A percentile compares a stretch with the other conserved stretches of the same genome.
phyloP scores from a whole-genome alignment of 2,329 filamentous ascomycete genomes.

The Apiospora phragmitis region DNA sequence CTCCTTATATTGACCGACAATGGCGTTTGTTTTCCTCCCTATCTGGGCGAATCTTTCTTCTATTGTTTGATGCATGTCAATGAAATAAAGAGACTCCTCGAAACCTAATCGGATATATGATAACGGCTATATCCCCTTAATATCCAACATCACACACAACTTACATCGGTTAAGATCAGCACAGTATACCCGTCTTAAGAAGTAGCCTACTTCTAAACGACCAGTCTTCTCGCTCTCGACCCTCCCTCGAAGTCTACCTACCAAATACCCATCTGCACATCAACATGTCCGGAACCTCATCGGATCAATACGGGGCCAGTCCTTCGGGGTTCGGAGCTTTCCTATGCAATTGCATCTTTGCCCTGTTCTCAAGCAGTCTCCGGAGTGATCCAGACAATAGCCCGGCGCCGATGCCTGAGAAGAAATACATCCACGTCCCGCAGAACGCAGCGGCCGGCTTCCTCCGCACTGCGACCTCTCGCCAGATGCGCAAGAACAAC shows the following conservation, averaged over 20 bases:
- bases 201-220: neutral
- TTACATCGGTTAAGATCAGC: neutral
- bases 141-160: neutral
- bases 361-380: neutral
- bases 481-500: slow-evolving; percentile 38
- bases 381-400: neutral
- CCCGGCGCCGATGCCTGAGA: neutral
- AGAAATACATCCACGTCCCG: slow-evolving; percentile 31
- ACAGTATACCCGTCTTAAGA: neutral
- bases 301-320: neutral
- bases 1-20: neutral
- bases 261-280: neutral
- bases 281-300: neutral
- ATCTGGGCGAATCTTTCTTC: neutral
- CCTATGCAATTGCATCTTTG: neutral
- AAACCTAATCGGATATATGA: neutral
- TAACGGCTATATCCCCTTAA: neutral
- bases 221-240: neutral
- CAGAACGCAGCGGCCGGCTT: slow-evolving; percentile 43
- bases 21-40: neutral
- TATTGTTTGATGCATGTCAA: neutral
- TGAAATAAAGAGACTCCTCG: neutral
- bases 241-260: too few species aligned
- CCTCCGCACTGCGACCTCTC: slow-evolving; percentile 42
- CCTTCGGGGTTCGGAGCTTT: neutral